Evolutionary conservation across 257 asterid species (phyloP).

Genomic region (Solanum paucissectum): DNA sequence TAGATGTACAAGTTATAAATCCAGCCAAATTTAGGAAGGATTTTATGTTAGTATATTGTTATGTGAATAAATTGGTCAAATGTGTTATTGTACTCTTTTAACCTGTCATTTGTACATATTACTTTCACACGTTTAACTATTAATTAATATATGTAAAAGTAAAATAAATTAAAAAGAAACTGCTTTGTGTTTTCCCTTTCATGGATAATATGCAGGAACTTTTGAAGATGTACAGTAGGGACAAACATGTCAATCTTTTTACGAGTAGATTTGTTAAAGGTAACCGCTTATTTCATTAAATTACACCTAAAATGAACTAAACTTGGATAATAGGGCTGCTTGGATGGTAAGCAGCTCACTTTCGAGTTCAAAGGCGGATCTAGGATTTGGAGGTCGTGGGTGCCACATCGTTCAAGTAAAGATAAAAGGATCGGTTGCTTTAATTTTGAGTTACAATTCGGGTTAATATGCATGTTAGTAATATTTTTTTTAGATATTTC

Average conservation of each 20-base stretch:
- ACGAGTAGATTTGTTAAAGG: neutral
- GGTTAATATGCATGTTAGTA: too few relatives aligned
- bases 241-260: neutral
- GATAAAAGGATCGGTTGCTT: too few relatives aligned
- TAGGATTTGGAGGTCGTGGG: too few relatives aligned
- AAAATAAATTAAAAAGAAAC: neutral
- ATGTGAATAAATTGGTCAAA: neutral
- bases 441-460: too few relatives aligned
- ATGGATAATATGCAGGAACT: neutral
- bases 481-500: too few relatives aligned
- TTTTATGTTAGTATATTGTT: neutral
- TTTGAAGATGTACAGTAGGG: neutral
- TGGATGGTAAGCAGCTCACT: fast-evolving
- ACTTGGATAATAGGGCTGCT: too few relatives aligned
- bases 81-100: neutral
- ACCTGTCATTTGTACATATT: neutral
- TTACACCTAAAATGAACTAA: neutral
- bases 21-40: neutral
- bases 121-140: neutral
- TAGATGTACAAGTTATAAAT: neutral
- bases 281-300: neutral
- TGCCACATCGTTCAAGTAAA: too few relatives aligned
- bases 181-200: neutral
- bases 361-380: too few relatives aligned
- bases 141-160: too few relatives aligned